Percentiles rank a stretch among this genome's conserved stretches.
Evolutionary conservation across 2,329 filamentous ascomycete genomes (phyloP).

Genomic region (Cryphonectria carpinicola): DNA sequence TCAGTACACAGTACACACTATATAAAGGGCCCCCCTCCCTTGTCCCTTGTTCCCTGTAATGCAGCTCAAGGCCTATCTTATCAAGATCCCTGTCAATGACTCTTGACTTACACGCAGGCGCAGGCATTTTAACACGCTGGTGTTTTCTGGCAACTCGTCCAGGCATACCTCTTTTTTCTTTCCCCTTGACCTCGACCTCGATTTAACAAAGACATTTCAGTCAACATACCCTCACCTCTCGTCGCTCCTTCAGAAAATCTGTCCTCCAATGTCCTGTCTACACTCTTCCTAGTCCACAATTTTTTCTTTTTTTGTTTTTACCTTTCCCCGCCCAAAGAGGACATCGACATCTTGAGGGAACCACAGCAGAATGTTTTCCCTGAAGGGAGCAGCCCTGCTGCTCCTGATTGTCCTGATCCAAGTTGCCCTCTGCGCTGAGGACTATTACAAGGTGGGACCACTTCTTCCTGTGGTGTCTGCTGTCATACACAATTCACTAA

Average conservation of each 20-base stretch:
- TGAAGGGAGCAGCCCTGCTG: constrained; percentile 52
- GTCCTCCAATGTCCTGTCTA: background rate
- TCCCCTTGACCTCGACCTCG: background rate
- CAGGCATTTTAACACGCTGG: constrained; percentile 34
- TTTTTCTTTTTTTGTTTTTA: background rate
- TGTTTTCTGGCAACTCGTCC: constrained; percentile 26
- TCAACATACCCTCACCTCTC: constrained; percentile 17
- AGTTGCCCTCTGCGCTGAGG: constrained; percentile 63
- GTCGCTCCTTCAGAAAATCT: constrained; percentile 28
- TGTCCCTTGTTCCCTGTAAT: background rate
- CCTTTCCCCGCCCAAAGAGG: background rate
- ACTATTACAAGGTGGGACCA: constrained; percentile 72
- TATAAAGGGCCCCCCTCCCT: background rate
- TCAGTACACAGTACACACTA: background rate
- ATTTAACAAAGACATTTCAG: background rate
- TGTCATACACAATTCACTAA: constrained; percentile 16
- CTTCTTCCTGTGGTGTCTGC: background rate
- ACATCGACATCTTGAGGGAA: constrained; percentile 11
- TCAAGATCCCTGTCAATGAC: constrained; percentile 6
- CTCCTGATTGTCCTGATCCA: constrained; percentile 59
- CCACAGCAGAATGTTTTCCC: constrained; percentile 51
- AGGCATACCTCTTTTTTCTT: constrained; percentile 22
- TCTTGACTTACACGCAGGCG: constrained; percentile 23
- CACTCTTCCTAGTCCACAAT: background rate
- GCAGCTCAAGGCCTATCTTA: background rate